Evolutionary conservation across 108 stramenopile genomes (phyloP), one percentile per base, ranked within the genome.

Genomic region (Epipyxis sp.): DNA sequence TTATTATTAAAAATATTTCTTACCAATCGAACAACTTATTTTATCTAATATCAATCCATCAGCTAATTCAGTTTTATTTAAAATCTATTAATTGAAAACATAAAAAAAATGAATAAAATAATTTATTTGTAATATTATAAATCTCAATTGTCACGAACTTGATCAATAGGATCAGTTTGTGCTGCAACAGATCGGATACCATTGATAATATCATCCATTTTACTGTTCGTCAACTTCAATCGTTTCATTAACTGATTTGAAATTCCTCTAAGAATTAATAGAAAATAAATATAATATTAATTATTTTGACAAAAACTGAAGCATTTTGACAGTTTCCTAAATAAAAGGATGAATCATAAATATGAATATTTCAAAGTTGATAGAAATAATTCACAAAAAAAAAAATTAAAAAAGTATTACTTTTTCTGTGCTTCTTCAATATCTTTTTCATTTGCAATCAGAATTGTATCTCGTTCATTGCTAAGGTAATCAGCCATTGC

Each of bases 1-100:
- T 43, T 6, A 67, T 67, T 43, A 67, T 39, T 6, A 42, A 43
- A 39, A 67, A 67, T 39, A 42, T 6, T 43, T 6, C 65, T 67
- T 20, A 2, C 98, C 98, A 84, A 99, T 97, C 35, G 98, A 94
- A 0, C 92, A 91, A 1, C 96, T 94, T 34, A 89, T 91, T 42
- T 91, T 90, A 29, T 91, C 89, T 27, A 99, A 90, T 54, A 87
- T 87, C 76, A 97, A 83, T 45, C 94, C 94, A 59, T 93, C 93
- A 1, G 91, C 86, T n/a, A 99, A 69, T 85, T 97, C 97, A 30
- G 80, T 59, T 1, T 76, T 81, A 35, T 79, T 20, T 50, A 50
- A 20, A 50, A 6, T 13, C 46, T 50, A 50, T n/a, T n/a, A n/a
- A n/a, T n/a, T n/a, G n/a, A n/a, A n/a, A n/a, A n/a, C n/a, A n/a